phyloP scores from a whole-genome alignment of 805 yeast genomes.

The Priceomyces castillae region DNA sequence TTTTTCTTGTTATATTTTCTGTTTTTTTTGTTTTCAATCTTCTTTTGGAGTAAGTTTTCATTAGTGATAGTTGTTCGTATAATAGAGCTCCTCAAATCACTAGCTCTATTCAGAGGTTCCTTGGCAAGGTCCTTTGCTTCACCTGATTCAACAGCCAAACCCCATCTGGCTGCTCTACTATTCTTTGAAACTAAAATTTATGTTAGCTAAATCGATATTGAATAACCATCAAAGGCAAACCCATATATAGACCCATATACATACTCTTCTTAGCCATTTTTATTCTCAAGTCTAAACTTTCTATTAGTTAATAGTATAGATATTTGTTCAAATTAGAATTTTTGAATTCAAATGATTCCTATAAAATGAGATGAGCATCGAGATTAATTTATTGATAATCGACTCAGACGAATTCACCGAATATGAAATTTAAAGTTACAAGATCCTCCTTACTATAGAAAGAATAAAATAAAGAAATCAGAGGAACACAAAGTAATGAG shows the following conservation, averaged over 20 bases:
- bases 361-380: background rate
- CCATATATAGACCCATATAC: too few relatives aligned
- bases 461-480: too few relatives aligned
- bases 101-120: conserved; percentile 57
- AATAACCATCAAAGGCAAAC: too few relatives aligned
- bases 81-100: conserved; percentile 60
- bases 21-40: conserved; percentile 43
- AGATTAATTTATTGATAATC: too few relatives aligned
- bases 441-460: too few relatives aligned
- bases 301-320: too few relatives aligned
- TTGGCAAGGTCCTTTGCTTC: conserved; percentile 48
- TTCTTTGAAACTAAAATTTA: conserved; percentile 51
- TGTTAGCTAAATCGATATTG: too few relatives aligned
- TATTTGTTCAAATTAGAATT: too few relatives aligned
- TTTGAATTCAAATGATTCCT: background rate
- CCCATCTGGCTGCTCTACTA: conserved; percentile 78
- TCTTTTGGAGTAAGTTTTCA: conserved; percentile 57
- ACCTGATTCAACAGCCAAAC: conserved; percentile 42
- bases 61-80: conserved; percentile 67
- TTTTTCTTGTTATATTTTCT: conserved; percentile 31
- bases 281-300: too few relatives aligned
- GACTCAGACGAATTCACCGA: too few relatives aligned
- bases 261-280: conserved; percentile 41
- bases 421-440: too few relatives aligned
- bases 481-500: too few relatives aligned